A percentile compares a stretch with the other conserved stretches of the same genome.
phyloP scores from a whole-genome alignment of 495 filamentous ascomycete genomes.

The Penicillium nucicola region DNA sequence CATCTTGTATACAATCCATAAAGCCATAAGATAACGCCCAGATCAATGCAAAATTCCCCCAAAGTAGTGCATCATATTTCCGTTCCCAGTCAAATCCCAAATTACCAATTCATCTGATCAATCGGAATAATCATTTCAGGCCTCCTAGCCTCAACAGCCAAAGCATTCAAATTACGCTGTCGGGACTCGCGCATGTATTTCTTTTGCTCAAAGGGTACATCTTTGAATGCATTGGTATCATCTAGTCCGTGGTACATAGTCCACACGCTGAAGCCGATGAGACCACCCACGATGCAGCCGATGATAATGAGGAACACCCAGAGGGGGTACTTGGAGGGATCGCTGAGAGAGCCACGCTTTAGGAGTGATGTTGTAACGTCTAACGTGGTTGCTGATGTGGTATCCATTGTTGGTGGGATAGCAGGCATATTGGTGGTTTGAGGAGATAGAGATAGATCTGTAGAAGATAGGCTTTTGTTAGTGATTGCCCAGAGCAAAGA shows the following conservation, averaged over 20 bases:
- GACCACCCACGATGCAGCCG: slow-evolving; percentile 16
- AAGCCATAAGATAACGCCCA: too few relatives aligned
- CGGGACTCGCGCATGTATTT: slow-evolving; percentile 28
- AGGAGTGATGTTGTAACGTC: neutral
- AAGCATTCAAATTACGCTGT: slow-evolving; percentile 18
- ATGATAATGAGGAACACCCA: slow-evolving; percentile 28
- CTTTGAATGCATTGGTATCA: neutral
- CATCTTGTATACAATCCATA: neutral
- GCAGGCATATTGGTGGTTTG: neutral
- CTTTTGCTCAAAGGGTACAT: slow-evolving; percentile 18
- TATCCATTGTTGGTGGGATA: slow-evolving; percentile 4
- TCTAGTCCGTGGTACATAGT: slow-evolving; percentile 23
- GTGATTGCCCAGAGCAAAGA: neutral
- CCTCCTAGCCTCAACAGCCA: slow-evolving; percentile 15
- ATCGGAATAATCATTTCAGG: slow-evolving; percentile 26
- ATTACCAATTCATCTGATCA: slow-evolving; percentile 11
- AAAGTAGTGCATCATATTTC: neutral
- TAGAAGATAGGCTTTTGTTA: neutral
- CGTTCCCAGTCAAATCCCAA: neutral
- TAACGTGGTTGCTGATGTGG: neutral
- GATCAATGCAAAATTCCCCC: too few relatives aligned
- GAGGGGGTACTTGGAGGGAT: slow-evolving; percentile 16
- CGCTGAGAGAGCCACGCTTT: slow-evolving; percentile 10
- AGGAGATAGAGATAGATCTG: neutral
- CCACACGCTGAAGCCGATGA: slow-evolving; percentile 22